A percentile compares a stretch with the other conserved stretches of the same genome.
Conservation (phyloP, 306 rosid species). For the Dryas drummondii region DNA sequence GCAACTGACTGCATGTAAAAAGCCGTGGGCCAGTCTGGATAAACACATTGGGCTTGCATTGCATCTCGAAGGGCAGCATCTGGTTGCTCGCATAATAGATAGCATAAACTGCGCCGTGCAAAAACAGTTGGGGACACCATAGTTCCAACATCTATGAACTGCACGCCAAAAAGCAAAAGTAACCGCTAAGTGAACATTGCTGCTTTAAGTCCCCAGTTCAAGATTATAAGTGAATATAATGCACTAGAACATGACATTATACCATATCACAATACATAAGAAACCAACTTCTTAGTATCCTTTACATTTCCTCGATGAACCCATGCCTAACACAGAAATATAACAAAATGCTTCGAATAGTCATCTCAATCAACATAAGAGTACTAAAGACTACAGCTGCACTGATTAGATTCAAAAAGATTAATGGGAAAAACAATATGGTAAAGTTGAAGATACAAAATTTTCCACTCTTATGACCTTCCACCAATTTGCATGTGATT, state of each 20-base stretch:
- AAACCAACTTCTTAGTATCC: too few species aligned
- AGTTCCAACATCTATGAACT: slow-evolving; percentile 91
- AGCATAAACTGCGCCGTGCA: slow-evolving; percentile 92
- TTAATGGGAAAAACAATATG: background rate
- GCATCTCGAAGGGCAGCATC: slow-evolving; percentile 97
- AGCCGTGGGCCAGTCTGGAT: slow-evolving; percentile 96
- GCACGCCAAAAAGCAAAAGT: slow-evolving; percentile 22
- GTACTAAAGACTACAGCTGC: background rate
- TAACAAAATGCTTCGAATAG: background rate
- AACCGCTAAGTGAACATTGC: background rate
- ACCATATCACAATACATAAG: too few species aligned
- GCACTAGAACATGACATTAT: too few species aligned
- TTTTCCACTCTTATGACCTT: background rate
- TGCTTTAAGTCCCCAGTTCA: background rate
- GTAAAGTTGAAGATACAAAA: background rate
- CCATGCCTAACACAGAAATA: background rate
- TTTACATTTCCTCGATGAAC: background rate
- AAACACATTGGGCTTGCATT: slow-evolving; percentile 93
- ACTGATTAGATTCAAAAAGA: background rate
- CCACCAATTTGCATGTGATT: background rate
- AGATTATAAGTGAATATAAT: background rate
- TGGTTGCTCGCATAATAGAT: slow-evolving; percentile 83
- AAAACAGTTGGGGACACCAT: slow-evolving; percentile 96
- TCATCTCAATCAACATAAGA: background rate
- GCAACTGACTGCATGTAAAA: slow-evolving; percentile 99